These are phyloP conservation scores for bread wheat (Triticum aestivum) DNA, from an alignment of 176 grass and related monocot genomes.

Conservation along the genomic window DNA sequence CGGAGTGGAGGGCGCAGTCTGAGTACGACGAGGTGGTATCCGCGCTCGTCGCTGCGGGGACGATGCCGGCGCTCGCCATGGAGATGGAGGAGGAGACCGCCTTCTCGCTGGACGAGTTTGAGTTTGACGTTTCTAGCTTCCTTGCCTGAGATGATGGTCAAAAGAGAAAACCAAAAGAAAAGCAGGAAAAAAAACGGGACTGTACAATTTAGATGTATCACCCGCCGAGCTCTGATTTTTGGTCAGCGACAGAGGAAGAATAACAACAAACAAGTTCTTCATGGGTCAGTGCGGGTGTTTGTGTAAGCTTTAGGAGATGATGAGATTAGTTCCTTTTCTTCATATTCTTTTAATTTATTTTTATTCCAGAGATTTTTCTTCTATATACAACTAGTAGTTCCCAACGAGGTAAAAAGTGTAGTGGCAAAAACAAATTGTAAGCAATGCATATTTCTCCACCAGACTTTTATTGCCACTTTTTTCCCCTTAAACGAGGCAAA, in stretches of 20 bases:
- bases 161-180: not conserved
- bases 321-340: not conserved
- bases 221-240: not conserved
- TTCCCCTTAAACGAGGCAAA: too few relatives aligned
- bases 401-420: too few relatives aligned
- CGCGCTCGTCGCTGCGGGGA: conserved; percentile 16
- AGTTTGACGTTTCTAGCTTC: conserved; percentile 38
- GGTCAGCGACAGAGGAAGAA: conserved; percentile 28
- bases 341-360: not conserved
- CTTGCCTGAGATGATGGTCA: conserved; percentile 17
- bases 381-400: not conserved
- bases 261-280: conserved; percentile 4
- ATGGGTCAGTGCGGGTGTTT: not conserved
- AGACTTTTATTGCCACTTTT: too few relatives aligned
- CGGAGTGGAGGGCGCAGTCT: not conserved
- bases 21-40: conserved; percentile 45
- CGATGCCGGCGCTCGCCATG: conserved; percentile 5
- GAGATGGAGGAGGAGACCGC: conserved; percentile 42
- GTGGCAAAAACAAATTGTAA: not conserved
- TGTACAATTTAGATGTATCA: not conserved
- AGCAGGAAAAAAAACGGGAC: not conserved
- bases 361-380: not conserved
- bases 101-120: conserved; percentile 15
- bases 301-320: conserved; percentile 22
- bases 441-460: not conserved